phyloP scores from a whole-genome alignment of 108 stramenopile species.

The Bacterosira constricta region DNA sequence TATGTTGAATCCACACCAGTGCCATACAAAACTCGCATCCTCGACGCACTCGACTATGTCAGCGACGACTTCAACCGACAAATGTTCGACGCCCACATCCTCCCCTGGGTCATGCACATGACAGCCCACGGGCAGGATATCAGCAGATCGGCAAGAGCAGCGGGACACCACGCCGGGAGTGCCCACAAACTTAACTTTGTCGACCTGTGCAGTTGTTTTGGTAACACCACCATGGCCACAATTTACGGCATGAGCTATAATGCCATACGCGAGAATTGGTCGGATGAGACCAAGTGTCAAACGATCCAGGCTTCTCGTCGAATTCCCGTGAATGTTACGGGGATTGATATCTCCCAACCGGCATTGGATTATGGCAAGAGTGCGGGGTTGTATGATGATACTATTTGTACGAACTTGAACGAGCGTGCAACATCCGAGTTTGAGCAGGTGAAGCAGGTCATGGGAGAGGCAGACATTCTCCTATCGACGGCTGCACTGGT shows the following conservation, averaged over 20 bases:
- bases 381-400: slow-evolving; percentile 42
- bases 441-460: slow-evolving; percentile 9
- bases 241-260: slow-evolving; percentile 51
- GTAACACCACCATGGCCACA: slow-evolving; percentile 60
- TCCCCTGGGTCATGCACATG: slow-evolving; percentile 19
- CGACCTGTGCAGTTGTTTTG: slow-evolving; percentile 51
- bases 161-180: not conserved
- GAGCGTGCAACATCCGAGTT: slow-evolving; percentile 12
- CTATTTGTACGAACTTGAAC: slow-evolving; percentile 44
- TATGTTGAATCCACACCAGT: slow-evolving; percentile 48
- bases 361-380: slow-evolving; percentile 48
- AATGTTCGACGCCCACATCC: slow-evolving; percentile 50
- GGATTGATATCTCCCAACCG: slow-evolving; percentile 42
- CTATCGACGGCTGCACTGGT: slow-evolving; percentile 41
- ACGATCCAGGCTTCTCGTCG: slow-evolving; percentile 25
- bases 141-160: too few species aligned
- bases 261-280: slow-evolving; percentile 54
- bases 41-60: slow-evolving; percentile 45
- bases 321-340: slow-evolving; percentile 30
- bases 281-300: slow-evolving; percentile 31
- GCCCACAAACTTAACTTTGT: slow-evolving; percentile 31
- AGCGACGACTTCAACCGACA: slow-evolving; percentile 48
- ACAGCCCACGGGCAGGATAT: too few species aligned
- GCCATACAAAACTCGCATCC: slow-evolving; percentile 51
- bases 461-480: slow-evolving; percentile 39